Evolutionary conservation across 306 rosid genomes (phyloP).

Genomic region (Chamaecrista fasciculata): DNA sequence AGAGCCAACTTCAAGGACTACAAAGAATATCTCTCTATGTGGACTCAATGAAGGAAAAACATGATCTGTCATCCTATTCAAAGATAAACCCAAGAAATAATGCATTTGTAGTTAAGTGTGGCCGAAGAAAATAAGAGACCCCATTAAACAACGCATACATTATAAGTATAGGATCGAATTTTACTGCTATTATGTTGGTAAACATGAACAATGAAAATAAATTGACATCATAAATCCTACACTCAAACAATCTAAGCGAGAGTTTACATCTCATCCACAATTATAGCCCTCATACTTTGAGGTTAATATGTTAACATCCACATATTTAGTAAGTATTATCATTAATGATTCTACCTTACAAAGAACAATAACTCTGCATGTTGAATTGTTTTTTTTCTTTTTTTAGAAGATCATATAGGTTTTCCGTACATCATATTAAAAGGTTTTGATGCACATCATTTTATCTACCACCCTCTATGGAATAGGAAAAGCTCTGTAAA

Average conservation of each 20-base stretch:
- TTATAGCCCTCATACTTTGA: background rate
- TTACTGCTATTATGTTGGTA: slow-evolving; percentile 2
- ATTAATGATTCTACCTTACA: background rate
- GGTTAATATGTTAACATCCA: background rate
- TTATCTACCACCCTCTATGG: background rate
- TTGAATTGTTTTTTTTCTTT: no score
- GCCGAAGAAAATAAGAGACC: background rate
- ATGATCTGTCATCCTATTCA: background rate
- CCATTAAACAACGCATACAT: background rate
- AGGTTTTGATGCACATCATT: background rate
- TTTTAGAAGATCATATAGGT: background rate
- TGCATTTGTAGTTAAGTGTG: background rate
- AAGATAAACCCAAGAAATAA: slow-evolving; percentile 3
- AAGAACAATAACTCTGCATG: background rate
- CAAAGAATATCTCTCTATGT: background rate
- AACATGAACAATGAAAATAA: slow-evolving; percentile 1
- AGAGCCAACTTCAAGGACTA: background rate
- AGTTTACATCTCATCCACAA: slow-evolving; percentile 11
- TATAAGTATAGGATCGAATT: background rate
- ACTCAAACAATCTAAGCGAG: background rate
- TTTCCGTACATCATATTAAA: background rate
- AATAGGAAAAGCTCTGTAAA: background rate
- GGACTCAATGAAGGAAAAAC: background rate
- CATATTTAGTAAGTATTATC: background rate
- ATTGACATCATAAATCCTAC: background rate